Evolutionary conservation across 345 rosid species (phyloP), one percentile per base, ranked within the genome.

Genomic region (Dimocarpus longan): DNA sequence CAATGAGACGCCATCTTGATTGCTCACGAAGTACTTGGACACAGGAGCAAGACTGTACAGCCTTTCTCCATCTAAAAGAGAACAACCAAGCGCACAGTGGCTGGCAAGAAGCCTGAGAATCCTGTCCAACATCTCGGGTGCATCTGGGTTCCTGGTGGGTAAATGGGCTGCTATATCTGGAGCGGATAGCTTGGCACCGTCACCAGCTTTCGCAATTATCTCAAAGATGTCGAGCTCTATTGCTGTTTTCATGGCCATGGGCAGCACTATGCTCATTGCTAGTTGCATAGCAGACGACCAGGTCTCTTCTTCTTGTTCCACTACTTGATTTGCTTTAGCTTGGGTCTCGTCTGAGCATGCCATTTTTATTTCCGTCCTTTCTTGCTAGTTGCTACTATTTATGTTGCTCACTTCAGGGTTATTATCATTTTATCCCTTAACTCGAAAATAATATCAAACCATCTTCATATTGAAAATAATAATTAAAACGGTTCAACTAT

Each of bases 221-320:
- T 79, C 84, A 13, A 84, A 80, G 46, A 82, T 59, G 28, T 74
- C 84, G 22, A 80, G 80, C n/a, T 86, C 80, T 21, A 80, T 60
- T 12, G 87, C 85, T 19, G 86, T 68, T 40, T 78, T 59, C 76
- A 86, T 22, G 12, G 82, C 60, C 81, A 78, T 80, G 9, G 89
- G 85, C 12, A 84, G 63, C 26, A 78, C 80, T 37, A 74, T 9
- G 19, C 81, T 40, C 46, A 73, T 22, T 2, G 56, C 66, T 5
- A 82, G 75, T 26, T 73, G 81, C 65, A 77, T 59, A 2, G 67
- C 84, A 15, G 57, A 77, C 19, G 21, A 52, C 18, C 32, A 73
- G 75, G 15, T n/a, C 11, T 71, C 60, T 19, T 70, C 83, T 5
- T 81, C 79, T 10, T 68, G 13, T 22, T 62, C 52, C 3, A 0